Evolutionary conservation across 2,329 filamentous ascomycete genomes (phyloP).

Genomic region (Nemania diffusa): DNA sequence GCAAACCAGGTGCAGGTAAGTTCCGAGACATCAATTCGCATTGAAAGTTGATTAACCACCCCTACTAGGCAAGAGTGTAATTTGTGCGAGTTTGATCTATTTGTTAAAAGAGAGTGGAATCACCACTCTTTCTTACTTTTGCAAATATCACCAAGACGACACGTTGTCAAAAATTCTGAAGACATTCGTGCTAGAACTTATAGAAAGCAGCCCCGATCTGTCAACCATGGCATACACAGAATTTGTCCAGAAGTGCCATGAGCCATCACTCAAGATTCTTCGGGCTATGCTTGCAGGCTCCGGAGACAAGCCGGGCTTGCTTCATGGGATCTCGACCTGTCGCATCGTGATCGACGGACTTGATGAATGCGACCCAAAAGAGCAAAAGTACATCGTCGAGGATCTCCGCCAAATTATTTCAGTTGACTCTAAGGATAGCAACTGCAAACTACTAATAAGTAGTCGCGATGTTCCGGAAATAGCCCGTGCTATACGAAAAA

Average conservation of each 20-base stretch:
- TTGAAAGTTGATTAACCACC: constrained; percentile 1
- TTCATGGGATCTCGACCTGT: constrained; percentile 12
- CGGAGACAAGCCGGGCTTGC: constrained; percentile 5
- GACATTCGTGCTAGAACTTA: constrained; percentile 6
- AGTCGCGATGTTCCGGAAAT: constrained; percentile 22
- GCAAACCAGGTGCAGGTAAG: constrained; percentile 24
- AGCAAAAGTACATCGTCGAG: constrained; percentile 18
- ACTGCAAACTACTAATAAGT: constrained; percentile 23
- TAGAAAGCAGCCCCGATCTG: constrained; percentile 11
- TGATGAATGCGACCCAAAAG: constrained; percentile 10
- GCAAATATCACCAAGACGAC: constrained; percentile 20
- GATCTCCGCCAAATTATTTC: constrained; percentile 14
- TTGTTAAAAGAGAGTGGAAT: neutral
- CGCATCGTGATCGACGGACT: constrained; percentile 23
- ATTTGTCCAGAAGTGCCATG: constrained; percentile 16
- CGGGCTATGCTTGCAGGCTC: constrained; percentile 17
- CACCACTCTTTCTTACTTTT: constrained; percentile 22
- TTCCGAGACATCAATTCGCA: neutral
- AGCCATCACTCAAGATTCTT: constrained; percentile 15
- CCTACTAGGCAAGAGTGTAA: constrained; percentile 13
- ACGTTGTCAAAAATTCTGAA: constrained; percentile 15
- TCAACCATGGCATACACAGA: constrained; percentile 10
- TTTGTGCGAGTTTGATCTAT: constrained; percentile 14
- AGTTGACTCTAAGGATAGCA: constrained; percentile 1
- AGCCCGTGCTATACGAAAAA: constrained; percentile 6